Conservation (phyloP, 2,329 filamentous ascomycete species). For the Ramularia collo-cygni region DNA sequence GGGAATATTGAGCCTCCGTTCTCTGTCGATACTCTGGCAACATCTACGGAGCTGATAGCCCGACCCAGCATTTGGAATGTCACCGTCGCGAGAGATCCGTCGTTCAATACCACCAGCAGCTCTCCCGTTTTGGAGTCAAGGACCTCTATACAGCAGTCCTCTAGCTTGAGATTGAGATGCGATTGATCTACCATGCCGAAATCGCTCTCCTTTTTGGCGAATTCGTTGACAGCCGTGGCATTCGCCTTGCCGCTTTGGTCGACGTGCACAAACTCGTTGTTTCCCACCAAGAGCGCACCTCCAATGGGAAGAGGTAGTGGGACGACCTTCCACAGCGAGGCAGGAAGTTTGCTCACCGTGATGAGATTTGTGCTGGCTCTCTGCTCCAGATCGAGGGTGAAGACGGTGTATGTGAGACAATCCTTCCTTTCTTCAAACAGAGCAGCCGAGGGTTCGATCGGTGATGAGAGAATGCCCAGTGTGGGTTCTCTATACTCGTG, state of each 20-base stretch:
- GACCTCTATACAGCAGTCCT: slow-evolving; percentile 71
- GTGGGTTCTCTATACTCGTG: slow-evolving; percentile 97
- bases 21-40: slow-evolving; percentile 58
- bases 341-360: slow-evolving; percentile 76
- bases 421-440: slow-evolving; percentile 73
- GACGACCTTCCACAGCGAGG: slow-evolving; percentile 76
- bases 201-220: slow-evolving; percentile 72
- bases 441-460: slow-evolving; percentile 63
- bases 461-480: slow-evolving; percentile 85
- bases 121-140: slow-evolving; percentile 73
- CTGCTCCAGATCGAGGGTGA: slow-evolving; percentile 89
- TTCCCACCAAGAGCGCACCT: slow-evolving; percentile 76
- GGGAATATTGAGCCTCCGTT: slow-evolving; percentile 58
- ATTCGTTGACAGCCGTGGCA: slow-evolving; percentile 86
- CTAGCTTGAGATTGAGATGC: slow-evolving; percentile 68
- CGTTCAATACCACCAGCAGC: slow-evolving; percentile 71
- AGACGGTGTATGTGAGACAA: slow-evolving; percentile 83
- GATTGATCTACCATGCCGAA: slow-evolving; percentile 86
- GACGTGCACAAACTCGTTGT: slow-evolving; percentile 88
- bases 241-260: slow-evolving; percentile 93
- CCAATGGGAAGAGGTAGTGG: slow-evolving; percentile 81
- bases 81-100: slow-evolving; percentile 67
- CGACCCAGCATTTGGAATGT: slow-evolving; percentile 84
- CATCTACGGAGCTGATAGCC: slow-evolving; percentile 77
- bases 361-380: slow-evolving; percentile 87